A percentile compares a stretch with the other conserved stretches of the same genome.
These are phyloP conservation scores for Psilocybe azurescens DNA, from an alignment of 768 basidiomycete species.

Conservation along the genomic window DNA sequence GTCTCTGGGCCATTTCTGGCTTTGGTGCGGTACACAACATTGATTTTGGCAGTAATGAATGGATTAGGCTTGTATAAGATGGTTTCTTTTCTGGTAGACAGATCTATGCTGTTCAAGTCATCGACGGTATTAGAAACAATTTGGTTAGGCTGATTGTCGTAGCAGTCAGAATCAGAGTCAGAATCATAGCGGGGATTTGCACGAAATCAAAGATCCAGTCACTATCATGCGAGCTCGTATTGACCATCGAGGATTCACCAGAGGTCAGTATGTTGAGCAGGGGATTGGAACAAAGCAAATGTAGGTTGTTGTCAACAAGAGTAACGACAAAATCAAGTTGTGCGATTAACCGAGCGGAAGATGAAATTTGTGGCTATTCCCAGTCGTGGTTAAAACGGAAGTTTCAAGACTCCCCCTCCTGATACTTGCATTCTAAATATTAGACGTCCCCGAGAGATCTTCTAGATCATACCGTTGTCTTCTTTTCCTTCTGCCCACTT, in stretches of 20 bases:
- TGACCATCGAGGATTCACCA: not conserved
- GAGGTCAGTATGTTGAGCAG: no score
- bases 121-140: constrained; percentile 29
- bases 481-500: no score
- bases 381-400: no score
- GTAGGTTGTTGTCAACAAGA: no score
- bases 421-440: no score
- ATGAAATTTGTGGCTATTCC: no score
- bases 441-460: no score
- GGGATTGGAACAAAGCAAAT: no score
- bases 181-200: constrained; percentile 26
- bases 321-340: no score
- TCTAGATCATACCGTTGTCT: no score
- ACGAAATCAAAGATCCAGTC: constrained; percentile 46
- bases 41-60: constrained; percentile 81
- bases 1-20: not conserved
- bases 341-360: no score
- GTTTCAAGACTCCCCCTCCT: no score
- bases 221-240: not conserved
- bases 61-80: constrained; percentile 78
- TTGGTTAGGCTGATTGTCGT: not conserved
- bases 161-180: constrained; percentile 23
- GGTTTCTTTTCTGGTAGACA: constrained; percentile 62
- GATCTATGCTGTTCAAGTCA: constrained; percentile 57
- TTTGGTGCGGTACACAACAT: constrained; percentile 60